phyloP scores from a whole-genome alignment of 1,139 yeast genomes.

The Yarrowia galli region DNA sequence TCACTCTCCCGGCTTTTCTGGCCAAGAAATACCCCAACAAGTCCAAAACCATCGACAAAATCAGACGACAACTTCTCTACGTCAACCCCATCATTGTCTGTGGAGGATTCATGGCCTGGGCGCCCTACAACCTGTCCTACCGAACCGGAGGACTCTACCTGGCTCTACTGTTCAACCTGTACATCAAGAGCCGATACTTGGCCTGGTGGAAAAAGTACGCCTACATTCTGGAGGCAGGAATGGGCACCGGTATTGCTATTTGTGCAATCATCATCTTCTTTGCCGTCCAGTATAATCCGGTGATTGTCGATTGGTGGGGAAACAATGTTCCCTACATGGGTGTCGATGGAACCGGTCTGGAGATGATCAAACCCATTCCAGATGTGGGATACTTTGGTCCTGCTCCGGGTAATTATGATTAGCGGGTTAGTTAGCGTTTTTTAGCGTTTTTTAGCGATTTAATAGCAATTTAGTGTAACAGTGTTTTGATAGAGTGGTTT shows the following conservation, averaged over 20 bases:
- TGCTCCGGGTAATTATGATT: slow-evolving; percentile 19
- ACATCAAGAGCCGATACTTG: slow-evolving; percentile 58
- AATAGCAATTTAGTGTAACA: neutral
- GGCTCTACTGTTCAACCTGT: slow-evolving; percentile 56
- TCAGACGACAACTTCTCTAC: slow-evolving; percentile 15
- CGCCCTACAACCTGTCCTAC: slow-evolving; percentile 63
- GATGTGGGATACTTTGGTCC: slow-evolving; percentile 22
- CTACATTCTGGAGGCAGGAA: slow-evolving; percentile 53
- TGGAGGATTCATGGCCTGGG: slow-evolving; percentile 55
- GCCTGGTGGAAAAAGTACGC: slow-evolving; percentile 73
- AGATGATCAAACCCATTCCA: neutral
- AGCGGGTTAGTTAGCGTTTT: no score
- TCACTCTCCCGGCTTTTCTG: slow-evolving; percentile 50
- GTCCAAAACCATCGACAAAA: neutral
- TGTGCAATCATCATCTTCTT: slow-evolving; percentile 54
- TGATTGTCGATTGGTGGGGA: slow-evolving; percentile 64
- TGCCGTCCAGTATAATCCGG: slow-evolving; percentile 57
- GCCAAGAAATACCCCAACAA: slow-evolving; percentile 8
- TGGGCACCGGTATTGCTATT: slow-evolving; percentile 31
- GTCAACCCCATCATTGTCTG: slow-evolving; percentile 62
- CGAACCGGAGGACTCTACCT: slow-evolving; percentile 59
- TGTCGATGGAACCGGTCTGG: neutral
- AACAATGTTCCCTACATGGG: slow-evolving; percentile 52
- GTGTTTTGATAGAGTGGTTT: no score
- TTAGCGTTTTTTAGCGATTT: no score